phyloP scores from a whole-genome alignment of 2,329 filamentous ascomycete species.

The Paraconiothyrium brasiliense region DNA sequence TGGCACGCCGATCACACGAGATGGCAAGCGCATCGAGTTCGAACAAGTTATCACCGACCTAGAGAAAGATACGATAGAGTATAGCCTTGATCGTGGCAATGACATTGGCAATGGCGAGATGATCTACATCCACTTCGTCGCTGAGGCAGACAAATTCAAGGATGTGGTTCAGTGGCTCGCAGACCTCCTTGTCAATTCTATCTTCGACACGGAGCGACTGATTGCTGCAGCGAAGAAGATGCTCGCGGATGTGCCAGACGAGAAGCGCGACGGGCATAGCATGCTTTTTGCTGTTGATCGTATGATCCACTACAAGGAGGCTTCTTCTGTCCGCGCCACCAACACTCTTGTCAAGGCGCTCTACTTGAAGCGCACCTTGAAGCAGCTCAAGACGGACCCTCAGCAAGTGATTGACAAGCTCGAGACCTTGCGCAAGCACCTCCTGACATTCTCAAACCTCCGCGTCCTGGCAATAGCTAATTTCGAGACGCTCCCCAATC shows the following conservation, averaged over 20 bases:
- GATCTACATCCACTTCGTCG: constrained; percentile 81
- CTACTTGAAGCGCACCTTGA: constrained; percentile 86
- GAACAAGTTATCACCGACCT: constrained; percentile 92
- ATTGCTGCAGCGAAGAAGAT: constrained; percentile 77
- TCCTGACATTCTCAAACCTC: constrained; percentile 87
- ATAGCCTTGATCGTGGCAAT: constrained; percentile 74
- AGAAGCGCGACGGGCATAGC: constrained; percentile 83
- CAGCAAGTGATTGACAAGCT: constrained; percentile 79
- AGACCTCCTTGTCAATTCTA: constrained; percentile 84
- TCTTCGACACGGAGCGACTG: constrained; percentile 79
- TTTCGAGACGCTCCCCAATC: constrained; percentile 75
- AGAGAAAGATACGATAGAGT: constrained; percentile 89
- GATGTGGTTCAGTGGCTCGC: constrained; percentile 84
- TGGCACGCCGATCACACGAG: constrained; percentile 82
- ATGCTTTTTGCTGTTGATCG: constrained; percentile 72
- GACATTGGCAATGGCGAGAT: constrained; percentile 82
- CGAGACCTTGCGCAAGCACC: constrained; percentile 74
- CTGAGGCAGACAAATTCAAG: constrained; percentile 87
- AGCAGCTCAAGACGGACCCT: constrained; percentile 79
- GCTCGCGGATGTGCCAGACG: constrained; percentile 88
- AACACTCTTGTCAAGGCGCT: constrained; percentile 85
- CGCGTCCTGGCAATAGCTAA: constrained; percentile 86
- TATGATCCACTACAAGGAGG: constrained; percentile 81
- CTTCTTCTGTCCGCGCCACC: constrained; percentile 79
- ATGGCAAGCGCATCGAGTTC: constrained; percentile 82